phyloP scores from a whole-genome alignment of 805 yeast species.

The Starmerella davenportii region DNA sequence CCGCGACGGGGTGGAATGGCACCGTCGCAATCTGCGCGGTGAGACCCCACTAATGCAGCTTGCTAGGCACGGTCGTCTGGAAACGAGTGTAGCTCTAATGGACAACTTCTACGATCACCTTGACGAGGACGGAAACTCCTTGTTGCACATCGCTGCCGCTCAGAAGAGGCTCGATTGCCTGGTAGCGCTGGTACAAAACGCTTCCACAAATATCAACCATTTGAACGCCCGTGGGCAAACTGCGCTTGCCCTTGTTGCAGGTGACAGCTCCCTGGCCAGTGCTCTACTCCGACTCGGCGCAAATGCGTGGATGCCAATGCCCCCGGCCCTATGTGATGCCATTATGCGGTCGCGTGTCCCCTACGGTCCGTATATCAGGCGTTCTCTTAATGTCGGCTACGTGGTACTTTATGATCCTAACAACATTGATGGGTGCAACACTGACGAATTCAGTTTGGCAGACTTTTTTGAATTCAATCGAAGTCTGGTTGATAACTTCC shows the following conservation, averaged over 20 bases:
- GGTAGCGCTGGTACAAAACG: constrained; percentile 8
- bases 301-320: constrained; percentile 22
- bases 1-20: constrained; percentile 38
- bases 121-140: constrained; percentile 55
- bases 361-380: neutral
- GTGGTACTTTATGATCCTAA: no score
- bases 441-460: no score
- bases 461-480: no score
- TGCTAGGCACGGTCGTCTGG: constrained; percentile 3
- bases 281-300: constrained; percentile 36
- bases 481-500: no score
- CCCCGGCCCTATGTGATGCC: neutral
- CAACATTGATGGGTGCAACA: no score
- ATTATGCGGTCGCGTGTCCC: neutral
- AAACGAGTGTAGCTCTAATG: neutral
- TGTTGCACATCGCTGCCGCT: constrained; percentile 51
- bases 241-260: constrained; percentile 50
- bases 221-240: constrained; percentile 41
- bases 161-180: constrained; percentile 17
- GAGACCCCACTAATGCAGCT: neutral
- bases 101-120: constrained; percentile 33
- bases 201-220: constrained; percentile 38
- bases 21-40: neutral
- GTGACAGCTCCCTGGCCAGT: constrained; percentile 41
- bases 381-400: no score